These are phyloP conservation scores for Cercospora zeae-maydis DNA, from an alignment of 2,329 filamentous ascomycete species.

Conservation along the genomic window DNA sequence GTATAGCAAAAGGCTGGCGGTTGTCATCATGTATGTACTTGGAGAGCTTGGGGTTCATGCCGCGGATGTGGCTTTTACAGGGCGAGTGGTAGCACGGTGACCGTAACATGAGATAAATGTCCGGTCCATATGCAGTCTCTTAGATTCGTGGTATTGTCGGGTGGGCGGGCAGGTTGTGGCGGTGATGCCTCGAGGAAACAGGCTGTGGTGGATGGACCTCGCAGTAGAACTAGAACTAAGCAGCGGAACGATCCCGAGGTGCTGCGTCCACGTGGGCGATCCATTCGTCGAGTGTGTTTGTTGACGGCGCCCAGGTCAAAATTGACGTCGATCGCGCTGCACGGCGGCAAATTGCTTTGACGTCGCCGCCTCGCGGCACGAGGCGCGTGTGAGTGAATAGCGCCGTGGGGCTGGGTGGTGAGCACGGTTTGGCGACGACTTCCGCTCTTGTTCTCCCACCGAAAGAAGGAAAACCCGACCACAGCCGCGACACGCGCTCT, in stretches of 20 bases:
- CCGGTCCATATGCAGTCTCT: neutral
- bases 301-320: slow-evolving; percentile 4
- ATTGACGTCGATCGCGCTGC: slow-evolving; percentile 7
- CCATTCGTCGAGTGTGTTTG: slow-evolving; percentile 2
- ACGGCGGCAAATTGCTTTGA: slow-evolving; percentile 2
- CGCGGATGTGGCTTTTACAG: neutral
- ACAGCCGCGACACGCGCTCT: slow-evolving; percentile 1
- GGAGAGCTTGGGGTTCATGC: neutral
- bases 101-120: neutral
- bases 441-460: neutral
- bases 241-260: neutral
- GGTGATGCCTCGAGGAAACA: neutral
- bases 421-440: neutral
- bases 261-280: slow-evolving; percentile 2
- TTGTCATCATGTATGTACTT: neutral
- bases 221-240: neutral
- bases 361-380: slow-evolving; percentile 3
- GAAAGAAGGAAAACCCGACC: neutral
- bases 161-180: neutral
- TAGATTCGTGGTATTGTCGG: neutral
- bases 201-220: neutral
- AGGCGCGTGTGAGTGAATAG: slow-evolving; percentile 2
- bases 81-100: neutral
- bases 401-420: slow-evolving; percentile 1
- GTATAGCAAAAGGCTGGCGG: too few species aligned